Conservation (phyloP, 139 green algal genomes). For the Coelastrella sp. region DNA sequence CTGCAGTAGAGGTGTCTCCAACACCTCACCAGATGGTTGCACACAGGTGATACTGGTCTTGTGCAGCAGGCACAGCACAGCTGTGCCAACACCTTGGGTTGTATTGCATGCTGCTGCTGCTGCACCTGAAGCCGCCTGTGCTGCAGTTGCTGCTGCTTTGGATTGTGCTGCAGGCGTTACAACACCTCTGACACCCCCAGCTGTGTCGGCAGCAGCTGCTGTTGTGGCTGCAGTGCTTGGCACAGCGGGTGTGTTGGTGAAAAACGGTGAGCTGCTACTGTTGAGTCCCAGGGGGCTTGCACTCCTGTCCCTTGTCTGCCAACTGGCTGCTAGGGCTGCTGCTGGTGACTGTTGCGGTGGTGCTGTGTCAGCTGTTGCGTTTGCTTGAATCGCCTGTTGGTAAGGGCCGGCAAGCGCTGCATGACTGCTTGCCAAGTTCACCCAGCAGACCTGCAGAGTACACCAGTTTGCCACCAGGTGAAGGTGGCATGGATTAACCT, state of each 20-base stretch:
- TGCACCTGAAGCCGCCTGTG: constrained; percentile 46
- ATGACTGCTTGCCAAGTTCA: not conserved
- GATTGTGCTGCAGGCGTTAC: not conserved
- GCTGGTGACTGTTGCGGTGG: not conserved
- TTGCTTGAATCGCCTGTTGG: not conserved
- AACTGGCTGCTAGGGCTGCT: not conserved
- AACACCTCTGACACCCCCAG: not conserved
- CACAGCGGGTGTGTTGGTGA: not conserved
- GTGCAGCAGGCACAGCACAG: constrained; percentile 74
- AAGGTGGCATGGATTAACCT: not conserved
- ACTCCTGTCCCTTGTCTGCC: not conserved
- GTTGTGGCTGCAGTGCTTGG: too few relatives aligned
- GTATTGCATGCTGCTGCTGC: not conserved
- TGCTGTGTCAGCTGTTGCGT: not conserved
- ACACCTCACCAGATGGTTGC: constrained; percentile 53
- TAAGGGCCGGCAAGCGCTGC: not conserved
- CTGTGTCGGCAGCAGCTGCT: not conserved
- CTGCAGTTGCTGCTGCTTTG: not conserved
- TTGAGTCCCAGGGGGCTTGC: not conserved
- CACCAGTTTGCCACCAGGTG: not conserved
- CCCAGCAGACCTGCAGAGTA: constrained; percentile 19
- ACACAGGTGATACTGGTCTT: constrained; percentile 55
- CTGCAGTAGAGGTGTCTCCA: constrained; percentile 62
- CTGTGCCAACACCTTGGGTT: not conserved
- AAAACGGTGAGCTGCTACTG: not conserved